Evolutionary conservation across 108 stramenopile genomes (phyloP), one percentile per base, ranked within the genome.

Genomic region (Fistulifera solaris): DNA sequence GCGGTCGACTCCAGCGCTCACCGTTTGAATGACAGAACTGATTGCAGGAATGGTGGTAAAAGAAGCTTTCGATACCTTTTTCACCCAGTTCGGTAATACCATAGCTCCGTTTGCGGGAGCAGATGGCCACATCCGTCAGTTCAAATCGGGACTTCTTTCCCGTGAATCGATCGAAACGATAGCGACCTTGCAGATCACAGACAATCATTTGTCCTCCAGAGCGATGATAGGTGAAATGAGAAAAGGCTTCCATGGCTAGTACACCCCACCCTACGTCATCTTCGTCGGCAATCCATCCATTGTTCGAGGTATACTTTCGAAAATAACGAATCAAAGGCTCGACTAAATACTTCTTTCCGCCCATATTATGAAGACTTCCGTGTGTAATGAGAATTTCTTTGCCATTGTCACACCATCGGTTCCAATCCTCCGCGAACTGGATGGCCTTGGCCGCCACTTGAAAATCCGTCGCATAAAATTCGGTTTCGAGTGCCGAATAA

Each of bases 1-100:
- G 48, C 38, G 80, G 76, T 46, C 76, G 44, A 11, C 40, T 21
- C 80, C 80, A 81, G 13, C 57, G 35, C 6, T 45, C 44, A 45
- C 16, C 16, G 42, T 65, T 38, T 35, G 31, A 35, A 35, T 35
- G 31, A 45, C 82, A 83, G 45, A 79, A 83, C 24, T 71, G 60
- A 52, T 85, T 85, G 54, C 84, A 85, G 1, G 26, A 28, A 57
- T 85, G 80, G 56, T 75, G 80, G 63, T 72, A 40, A 70, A 86
- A 86, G 66, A 86, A 86, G 25, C 66, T 72, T 51, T 80, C 76
- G 26, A 86, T 86, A 0, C 85, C 85, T 59, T 80, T 85, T 47
- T 81, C 80, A 17, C 75, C 77, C 35, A 81, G 46, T 60, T 85
- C 84, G 18, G 84, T 81, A 12, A 72, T 77, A 10, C 84, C 84